Evolutionary conservation across 208 protist genomes (phyloP), one percentile per base, ranked within the genome.

Genomic region (Trypanosoma scelopori): DNA sequence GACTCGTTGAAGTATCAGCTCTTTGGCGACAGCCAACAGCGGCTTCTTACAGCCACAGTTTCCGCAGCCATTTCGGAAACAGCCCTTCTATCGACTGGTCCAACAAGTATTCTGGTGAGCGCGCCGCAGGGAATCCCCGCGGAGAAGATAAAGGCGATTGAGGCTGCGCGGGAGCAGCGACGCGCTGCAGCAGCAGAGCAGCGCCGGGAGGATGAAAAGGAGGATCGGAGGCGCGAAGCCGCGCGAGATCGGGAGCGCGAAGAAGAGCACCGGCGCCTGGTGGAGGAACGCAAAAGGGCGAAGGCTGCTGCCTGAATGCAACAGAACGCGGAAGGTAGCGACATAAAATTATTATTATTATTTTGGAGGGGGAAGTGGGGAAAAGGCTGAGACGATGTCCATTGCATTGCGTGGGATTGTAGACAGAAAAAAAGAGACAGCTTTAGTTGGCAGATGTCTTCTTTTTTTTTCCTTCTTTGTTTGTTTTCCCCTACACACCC

Each of bases 191-290:
- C 76, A 6, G 79, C 74, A 9, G 81, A 68, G 55, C 74, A 66
- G 27, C 70, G 83, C 4, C 57, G 71, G 1, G 41, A 76, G 30
- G 89, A 88, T 37, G 76, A 91, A 55, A 76, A 71, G 37, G 79
- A 84, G 53, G 73, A 79, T 57, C 75, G 81, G 0, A 39, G 55
- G 39, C 75, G 78, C 41, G 84, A 94, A 65, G 62, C 64, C 22
- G 59, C 74, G 52, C 71, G 82, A 12, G 85, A 90, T 50, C 58
- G 47, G n/a, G 78, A 83, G 57, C 76, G 85, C 0, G 89, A 76
- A 28, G 77, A 71, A 35, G 84, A 78, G 35, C 80, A 84, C 51
- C 53, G 57, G 3, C 58, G 65, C 43, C 16, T 86, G 16, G 82
- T 92, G 50, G 66, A 85, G 64, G 77, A 91, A 58, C 76, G 66